Percentiles rank a stretch among this genome's conserved stretches.
These are phyloP conservation scores for Rhododendron kiyosumense DNA, from an alignment of 148 eudicot genomes.

Conservation along the genomic window DNA sequence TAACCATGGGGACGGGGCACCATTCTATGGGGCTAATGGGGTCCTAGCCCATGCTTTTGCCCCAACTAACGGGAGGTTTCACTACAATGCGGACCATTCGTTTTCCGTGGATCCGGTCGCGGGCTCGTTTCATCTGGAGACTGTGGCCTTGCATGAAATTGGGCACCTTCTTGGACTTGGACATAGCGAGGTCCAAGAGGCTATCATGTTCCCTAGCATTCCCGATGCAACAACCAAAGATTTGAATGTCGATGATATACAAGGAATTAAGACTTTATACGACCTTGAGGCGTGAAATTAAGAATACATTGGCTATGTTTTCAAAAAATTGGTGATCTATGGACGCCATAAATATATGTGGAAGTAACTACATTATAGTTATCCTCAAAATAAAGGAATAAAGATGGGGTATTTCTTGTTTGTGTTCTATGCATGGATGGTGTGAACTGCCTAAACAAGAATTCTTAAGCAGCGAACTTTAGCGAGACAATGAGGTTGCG, in stretches of 20 bases:
- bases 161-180: conserved; percentile 14
- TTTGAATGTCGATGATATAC: conserved; percentile 19
- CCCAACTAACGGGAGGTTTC: conserved; percentile 19
- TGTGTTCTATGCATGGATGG: too few relatives aligned
- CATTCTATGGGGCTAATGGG: conserved; percentile 16
- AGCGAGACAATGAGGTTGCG: too few relatives aligned
- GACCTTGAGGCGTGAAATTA: not conserved
- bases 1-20: conserved; percentile 21
- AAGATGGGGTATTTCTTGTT: too few relatives aligned
- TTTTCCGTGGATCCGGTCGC: not conserved
- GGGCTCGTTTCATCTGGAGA: conserved; percentile 1
- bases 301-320: not conserved
- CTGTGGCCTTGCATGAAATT: not conserved
- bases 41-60: conserved; percentile 17
- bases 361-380: too few relatives aligned
- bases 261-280: conserved; percentile 20
- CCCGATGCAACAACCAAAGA: not conserved
- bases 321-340: too few relatives aligned
- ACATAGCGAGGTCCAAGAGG: not conserved
- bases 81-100: conserved; percentile 10
- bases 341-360: too few relatives aligned
- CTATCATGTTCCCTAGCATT: not conserved
- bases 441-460: too few relatives aligned
- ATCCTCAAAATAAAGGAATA: too few relatives aligned
- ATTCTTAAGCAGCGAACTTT: too few relatives aligned